Evolutionary conservation across 306 rosid genomes (phyloP), one percentile per base, ranked within the genome.

Genomic region (Astragalus membranaceus): DNA sequence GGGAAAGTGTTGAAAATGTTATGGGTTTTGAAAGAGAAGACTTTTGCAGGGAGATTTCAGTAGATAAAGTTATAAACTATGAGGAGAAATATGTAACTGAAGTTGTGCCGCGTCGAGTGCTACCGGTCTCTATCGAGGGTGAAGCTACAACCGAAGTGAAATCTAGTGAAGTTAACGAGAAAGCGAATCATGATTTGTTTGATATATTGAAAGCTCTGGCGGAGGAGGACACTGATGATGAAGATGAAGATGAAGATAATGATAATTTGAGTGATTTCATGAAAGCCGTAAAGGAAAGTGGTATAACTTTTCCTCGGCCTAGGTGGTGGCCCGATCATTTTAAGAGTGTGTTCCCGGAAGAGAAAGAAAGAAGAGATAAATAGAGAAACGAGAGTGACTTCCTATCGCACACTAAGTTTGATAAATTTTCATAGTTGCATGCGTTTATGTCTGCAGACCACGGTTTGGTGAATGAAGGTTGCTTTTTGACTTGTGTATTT

Each of bases 251-350:
- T 12, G 46, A 67, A 2, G 76, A 75, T 12, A 35, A 1, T 48
- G 9, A 60, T 12, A 67, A 32, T 2, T 23, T 46, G 7, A 5
- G 48, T 17, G 53, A 77, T n/a, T 2, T 75, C 12, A 11, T 75
- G 39, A 75, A 85, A 20, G 74, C 72, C 35, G 53, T 47, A 6
- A 69, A 1, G 72, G 37, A 7, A 3, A 26, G 57, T 1, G 89
- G 92, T 36, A 1, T 85, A 52, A 73, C 20, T 35, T 86, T 86
- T 63, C 85, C 87, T 15, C 66, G 48, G 10, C 79, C 83, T 2
- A 33, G 41, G 5, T 77, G 82, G 86, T 54, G 75, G 82, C 80
- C 50, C 2, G 63, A 68, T 6, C 6, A 59, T 10, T 36, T 54
- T 10, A 11, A 12, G 30, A 26, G 30, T 26, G 30, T 26, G 3